These are phyloP conservation scores for Rhytidiadelphus loreus DNA, from an alignment of 225 moss, liverwort and hornwort species.

Conservation along the genomic window DNA sequence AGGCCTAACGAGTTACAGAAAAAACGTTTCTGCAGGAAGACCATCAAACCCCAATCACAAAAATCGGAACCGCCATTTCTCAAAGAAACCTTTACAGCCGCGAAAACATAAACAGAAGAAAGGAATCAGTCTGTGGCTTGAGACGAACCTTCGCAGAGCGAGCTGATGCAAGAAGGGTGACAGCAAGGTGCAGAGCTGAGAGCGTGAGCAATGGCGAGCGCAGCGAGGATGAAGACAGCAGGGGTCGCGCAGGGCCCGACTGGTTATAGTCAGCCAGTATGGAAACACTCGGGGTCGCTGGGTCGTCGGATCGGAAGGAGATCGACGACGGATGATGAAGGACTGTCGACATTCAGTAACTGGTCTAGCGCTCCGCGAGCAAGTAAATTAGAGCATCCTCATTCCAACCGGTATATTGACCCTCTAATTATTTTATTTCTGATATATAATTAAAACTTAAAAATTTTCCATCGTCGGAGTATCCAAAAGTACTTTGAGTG, in stretches of 20 bases:
- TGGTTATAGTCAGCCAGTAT: background rate
- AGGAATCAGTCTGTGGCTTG: background rate
- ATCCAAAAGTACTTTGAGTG: background rate
- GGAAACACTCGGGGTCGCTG: background rate
- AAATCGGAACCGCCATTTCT: background rate
- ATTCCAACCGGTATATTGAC: too few relatives aligned
- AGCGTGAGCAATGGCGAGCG: background rate
- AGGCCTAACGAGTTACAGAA: background rate
- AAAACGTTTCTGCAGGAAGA: background rate
- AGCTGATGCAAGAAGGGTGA: background rate
- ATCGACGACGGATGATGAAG: background rate
- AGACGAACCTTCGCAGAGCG: background rate
- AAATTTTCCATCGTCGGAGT: background rate
- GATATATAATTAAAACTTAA: too few relatives aligned
- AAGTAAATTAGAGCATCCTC: background rate
- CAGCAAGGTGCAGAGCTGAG: background rate
- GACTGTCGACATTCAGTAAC: background rate
- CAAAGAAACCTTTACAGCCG: too few relatives aligned
- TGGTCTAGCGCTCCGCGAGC: background rate
- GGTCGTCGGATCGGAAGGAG: background rate
- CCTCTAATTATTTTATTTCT: background rate
- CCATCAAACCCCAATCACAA: background rate
- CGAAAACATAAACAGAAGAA: background rate
- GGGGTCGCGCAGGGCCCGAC: fast-evolving
- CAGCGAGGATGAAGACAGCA: background rate